Evolutionary conservation across 768 basidiomycete genomes (phyloP).

Genomic region (Gelatoporia subvermispora): DNA sequence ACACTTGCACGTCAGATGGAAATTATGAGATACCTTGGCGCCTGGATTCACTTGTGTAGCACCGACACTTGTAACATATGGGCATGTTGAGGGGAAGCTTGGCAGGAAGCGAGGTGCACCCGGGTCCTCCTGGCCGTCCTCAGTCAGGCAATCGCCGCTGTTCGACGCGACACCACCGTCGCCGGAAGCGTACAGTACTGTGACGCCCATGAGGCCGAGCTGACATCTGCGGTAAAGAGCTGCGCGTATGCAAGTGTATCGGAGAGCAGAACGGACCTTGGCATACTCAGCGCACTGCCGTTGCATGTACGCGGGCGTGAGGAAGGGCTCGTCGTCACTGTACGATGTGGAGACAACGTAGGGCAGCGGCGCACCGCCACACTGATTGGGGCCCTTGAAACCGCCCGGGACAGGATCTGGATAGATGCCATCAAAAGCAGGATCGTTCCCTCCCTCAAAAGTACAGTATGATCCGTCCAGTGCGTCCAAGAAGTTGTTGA

Average conservation of each 20-base stretch:
- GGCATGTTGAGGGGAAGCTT: conserved; percentile 39
- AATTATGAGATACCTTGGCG: conserved; percentile 13
- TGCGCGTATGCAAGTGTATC: conserved; percentile 2
- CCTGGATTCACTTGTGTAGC: conserved; percentile 31
- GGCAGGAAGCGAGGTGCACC: conserved; percentile 31
- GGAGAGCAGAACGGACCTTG: conserved; percentile 18
- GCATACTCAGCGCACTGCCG: conserved; percentile 43
- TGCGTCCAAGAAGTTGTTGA: conserved; percentile 43
- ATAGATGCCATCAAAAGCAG: conserved; percentile 33
- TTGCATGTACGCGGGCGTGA: conserved; percentile 29
- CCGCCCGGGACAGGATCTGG: conserved; percentile 35
- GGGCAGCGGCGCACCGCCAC: conserved; percentile 31
- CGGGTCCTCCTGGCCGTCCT: conserved; percentile 9
- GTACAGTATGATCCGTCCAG: conserved; percentile 38
- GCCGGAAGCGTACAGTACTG: conserved; percentile 39
- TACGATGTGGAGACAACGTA: conserved; percentile 40
- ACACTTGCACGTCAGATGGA: background rate
- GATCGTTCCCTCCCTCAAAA: conserved; percentile 41
- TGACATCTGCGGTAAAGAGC: background rate
- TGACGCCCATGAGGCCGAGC: conserved; percentile 27
- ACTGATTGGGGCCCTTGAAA: conserved; percentile 28
- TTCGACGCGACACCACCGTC: conserved; percentile 39
- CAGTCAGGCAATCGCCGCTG: conserved; percentile 24
- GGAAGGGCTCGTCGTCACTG: conserved; percentile 29
- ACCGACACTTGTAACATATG: conserved; percentile 35